Evolutionary conservation across 1,139 yeast genomes (phyloP), one percentile per base, ranked within the genome.

Genomic region (Nakaseomyces delphensis): DNA sequence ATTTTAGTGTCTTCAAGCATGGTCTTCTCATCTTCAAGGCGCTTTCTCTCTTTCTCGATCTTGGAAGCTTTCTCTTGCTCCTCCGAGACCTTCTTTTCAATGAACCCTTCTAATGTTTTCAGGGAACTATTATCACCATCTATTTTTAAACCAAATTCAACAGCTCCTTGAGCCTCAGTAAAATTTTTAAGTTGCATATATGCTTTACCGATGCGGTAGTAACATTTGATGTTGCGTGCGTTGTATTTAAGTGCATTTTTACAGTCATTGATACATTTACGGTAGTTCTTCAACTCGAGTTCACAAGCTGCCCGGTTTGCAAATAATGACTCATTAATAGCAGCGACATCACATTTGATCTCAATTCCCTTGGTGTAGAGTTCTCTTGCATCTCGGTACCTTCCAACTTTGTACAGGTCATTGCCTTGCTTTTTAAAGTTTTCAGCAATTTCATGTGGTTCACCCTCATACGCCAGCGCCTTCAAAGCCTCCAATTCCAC

Each of bases 361-460:
- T 79, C 87, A 20, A 93, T 55, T 1, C 94, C 97, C 59, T 84
- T 80, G 25, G 82, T 79, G 57, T 91, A 91, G 56, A 70, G 82
- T 43, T 76, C 81, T 36, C 85, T 67, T 0, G 98, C 99, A 50
- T 77, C 77, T 46, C 75, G 71, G 63, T 74, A 91, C 52, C 79
- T 77, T 52, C 81, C 83, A 6, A 67, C 68, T 59, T 76, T 80
- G 65, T 73, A 91, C 48, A 85, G 76, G 18, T 86, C 96, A 58
- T 93, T 91, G 9, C 98, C 99, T 60, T 91, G 97, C 49, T 76
- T 80, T 52, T 87, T 87, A 68, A 89, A 91, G 57, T 87, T 87
- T 24, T 76, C 73, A 2, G 97, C 97, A 38, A 89, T 69, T 56
- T 91, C 98, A 54, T 83, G 79, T 0, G 97, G 96, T 48, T 86